phyloP scores from a whole-genome alignment of 2,329 filamentous ascomycete genomes.

The Neobulgaria alba region DNA sequence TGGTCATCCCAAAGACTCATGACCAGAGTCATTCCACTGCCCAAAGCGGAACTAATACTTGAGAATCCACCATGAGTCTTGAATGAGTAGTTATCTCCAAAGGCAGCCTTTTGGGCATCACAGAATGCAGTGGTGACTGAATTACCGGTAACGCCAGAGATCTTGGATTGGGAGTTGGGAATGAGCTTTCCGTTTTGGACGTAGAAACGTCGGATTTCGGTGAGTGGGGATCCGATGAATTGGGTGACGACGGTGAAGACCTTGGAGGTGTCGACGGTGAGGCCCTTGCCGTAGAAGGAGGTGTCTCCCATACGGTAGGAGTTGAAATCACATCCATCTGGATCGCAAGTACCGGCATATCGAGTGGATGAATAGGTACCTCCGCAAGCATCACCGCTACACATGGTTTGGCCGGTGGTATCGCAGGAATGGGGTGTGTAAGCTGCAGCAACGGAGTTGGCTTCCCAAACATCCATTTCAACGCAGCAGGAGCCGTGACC shows the following conservation, averaged over 20 bases:
- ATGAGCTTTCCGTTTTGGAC: slow-evolving; percentile 42
- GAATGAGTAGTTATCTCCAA: slow-evolving; percentile 45
- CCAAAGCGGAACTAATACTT: slow-evolving; percentile 45
- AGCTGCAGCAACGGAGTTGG: slow-evolving; percentile 48
- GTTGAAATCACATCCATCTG: slow-evolving; percentile 55
- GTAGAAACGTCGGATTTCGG: slow-evolving; percentile 32
- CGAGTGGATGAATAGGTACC: slow-evolving; percentile 32
- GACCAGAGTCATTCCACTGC: slow-evolving; percentile 44
- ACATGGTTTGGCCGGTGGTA: slow-evolving; percentile 32
- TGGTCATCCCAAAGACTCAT: slow-evolving; percentile 50
- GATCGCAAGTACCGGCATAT: slow-evolving; percentile 48
- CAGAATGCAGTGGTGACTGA: slow-evolving; percentile 51
- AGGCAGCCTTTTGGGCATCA: slow-evolving; percentile 44
- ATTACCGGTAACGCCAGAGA: slow-evolving; percentile 40
- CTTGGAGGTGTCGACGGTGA: slow-evolving; percentile 42
- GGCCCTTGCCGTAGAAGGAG: slow-evolving; percentile 45
- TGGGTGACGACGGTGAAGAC: slow-evolving; percentile 51
- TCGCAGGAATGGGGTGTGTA: slow-evolving; percentile 50
- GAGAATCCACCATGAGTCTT: slow-evolving; percentile 44
- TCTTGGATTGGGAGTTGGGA: slow-evolving; percentile 38
- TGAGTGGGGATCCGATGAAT: slow-evolving; percentile 44
- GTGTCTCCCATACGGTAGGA: slow-evolving; percentile 48
- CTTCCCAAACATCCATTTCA: slow-evolving; percentile 61
- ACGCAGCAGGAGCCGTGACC: slow-evolving; percentile 52
- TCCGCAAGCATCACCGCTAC: slow-evolving; percentile 35